These are phyloP conservation scores for Solanum paucissectum DNA, from an alignment of 257 asterid genomes.

Conservation along the genomic window DNA sequence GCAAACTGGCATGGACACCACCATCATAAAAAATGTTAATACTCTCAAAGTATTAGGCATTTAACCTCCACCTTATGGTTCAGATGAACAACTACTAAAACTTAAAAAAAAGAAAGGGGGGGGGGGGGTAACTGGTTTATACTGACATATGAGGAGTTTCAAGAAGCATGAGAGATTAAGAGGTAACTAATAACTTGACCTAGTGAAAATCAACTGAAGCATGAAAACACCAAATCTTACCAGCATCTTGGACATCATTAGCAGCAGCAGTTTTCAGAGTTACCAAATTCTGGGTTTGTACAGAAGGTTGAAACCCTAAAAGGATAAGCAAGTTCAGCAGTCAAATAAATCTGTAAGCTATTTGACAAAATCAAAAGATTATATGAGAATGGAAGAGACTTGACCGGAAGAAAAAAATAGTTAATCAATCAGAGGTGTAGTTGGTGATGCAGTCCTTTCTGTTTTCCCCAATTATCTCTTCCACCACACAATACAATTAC, in stretches of 20 bases:
- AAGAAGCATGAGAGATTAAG: neutral
- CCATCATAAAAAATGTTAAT: neutral
- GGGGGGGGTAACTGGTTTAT: too few relatives aligned
- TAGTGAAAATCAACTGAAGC: neutral
- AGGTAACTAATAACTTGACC: neutral
- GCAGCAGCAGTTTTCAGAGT: slow-evolving; percentile 10
- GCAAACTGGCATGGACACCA: neutral
- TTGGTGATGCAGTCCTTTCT: neutral
- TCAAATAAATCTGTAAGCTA: neutral
- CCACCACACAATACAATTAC: neutral
- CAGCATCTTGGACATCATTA: slow-evolving; percentile 17
- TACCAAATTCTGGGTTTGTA: slow-evolving; percentile 14
- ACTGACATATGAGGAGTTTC: neutral
- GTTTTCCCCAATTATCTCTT: neutral
- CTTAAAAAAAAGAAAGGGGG: neutral
- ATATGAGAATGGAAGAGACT: neutral
- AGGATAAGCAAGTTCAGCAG: slow-evolving; percentile 7
- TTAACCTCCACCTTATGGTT: neutral
- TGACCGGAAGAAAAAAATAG: neutral
- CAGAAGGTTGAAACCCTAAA: slow-evolving; percentile 21
- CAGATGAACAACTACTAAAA: neutral
- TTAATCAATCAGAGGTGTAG: neutral
- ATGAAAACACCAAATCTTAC: slow-evolving; percentile 2
- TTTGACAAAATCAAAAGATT: neutral
- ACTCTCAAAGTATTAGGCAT: neutral